Base-by-base conservation (phyloP, 2,329 filamentous ascomycete species). In the Fusarium foetens region DNA sequence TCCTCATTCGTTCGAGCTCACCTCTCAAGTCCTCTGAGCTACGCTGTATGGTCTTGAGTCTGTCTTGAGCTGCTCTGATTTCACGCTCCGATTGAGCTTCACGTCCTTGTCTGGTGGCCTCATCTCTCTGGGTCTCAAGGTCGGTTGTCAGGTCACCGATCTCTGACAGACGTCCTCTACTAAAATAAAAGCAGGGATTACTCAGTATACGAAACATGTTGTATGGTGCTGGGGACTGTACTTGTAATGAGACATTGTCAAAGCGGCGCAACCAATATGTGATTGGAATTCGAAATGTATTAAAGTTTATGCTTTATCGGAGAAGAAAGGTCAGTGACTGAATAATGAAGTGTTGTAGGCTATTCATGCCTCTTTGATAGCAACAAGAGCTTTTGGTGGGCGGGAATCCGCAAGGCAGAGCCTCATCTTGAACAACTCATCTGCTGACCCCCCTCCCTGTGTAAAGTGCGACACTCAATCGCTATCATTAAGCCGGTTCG, bases 321-420 rank as follows among this genome's bases (percentile, higher is more conserved):
- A 10, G 21, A 16, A 16, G 12, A 6, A 23, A 33, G 4, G 0
- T 3, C 6, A 17, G 13, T 23, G 1, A 16, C 6, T 3, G 1
- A 31, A 23, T 14, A 12, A 17, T 2, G 27, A 8, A 13, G 17
- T 23, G 8, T 12, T 7, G 27, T 11, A n/a, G 25, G 11, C 27
- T 33, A 49, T 23, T 33, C 23, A 23, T 33, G 46, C 10, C 19
- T 33, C 2, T 33, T 6, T 12, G 9, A 11, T 21, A 23, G 4
- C 13, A 33, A 13, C 4, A 8, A n/a, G 9, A 19, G 4, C 9
- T 7, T 17, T 17, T 19, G 43, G 9, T 5, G 6, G 13, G 6
- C 3, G 13, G 9, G 9, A n/a, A 11, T 23, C 6, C 21, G 7
- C 16, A 51, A 7, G 3, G 31, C 46, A 38, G 31, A 52, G 49